Evolutionary conservation across 257 asterid species (phyloP).

Genomic region (Mitragyna speciosa): DNA sequence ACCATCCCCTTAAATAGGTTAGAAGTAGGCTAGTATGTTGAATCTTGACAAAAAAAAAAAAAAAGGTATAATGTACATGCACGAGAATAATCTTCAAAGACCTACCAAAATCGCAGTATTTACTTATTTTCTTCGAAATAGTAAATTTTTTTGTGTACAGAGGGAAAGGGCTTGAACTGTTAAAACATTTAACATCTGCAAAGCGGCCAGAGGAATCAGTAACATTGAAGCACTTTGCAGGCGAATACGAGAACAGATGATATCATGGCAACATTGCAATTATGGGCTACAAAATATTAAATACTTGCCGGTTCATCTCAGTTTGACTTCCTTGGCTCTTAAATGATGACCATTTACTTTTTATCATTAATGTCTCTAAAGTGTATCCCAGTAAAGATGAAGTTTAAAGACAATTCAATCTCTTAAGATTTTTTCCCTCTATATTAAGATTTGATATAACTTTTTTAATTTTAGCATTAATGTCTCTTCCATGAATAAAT

Average conservation of each 20-base stretch:
- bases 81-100: too few relatives aligned
- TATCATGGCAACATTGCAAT: not conserved
- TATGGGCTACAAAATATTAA: slow-evolving; percentile 5
- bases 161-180: slow-evolving; percentile 2
- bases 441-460: not conserved
- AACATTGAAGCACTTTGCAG: not conserved
- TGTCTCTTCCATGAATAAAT: not conserved
- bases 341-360: slow-evolving; percentile 30
- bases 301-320: slow-evolving; percentile 20
- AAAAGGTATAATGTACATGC: too few relatives aligned
- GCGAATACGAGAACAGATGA: not conserved
- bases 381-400: slow-evolving; percentile 14
- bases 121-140: slow-evolving; percentile 10
- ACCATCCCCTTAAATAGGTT: too few relatives aligned
- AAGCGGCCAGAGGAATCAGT: slow-evolving; percentile 3
- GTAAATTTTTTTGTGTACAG: not conserved
- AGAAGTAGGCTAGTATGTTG: too few relatives aligned
- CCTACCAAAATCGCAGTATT: not conserved
- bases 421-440: slow-evolving; percentile 8
- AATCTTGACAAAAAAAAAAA: too few relatives aligned
- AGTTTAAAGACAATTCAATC: slow-evolving; percentile 20
- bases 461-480: too few relatives aligned
- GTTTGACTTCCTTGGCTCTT: slow-evolving; percentile 23
- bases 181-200: not conserved
- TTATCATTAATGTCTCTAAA: slow-evolving; percentile 27